phyloP scores from a whole-genome alignment of 1,284 basidiomycete genomes.

The Leccinum cinnamomeum region DNA sequence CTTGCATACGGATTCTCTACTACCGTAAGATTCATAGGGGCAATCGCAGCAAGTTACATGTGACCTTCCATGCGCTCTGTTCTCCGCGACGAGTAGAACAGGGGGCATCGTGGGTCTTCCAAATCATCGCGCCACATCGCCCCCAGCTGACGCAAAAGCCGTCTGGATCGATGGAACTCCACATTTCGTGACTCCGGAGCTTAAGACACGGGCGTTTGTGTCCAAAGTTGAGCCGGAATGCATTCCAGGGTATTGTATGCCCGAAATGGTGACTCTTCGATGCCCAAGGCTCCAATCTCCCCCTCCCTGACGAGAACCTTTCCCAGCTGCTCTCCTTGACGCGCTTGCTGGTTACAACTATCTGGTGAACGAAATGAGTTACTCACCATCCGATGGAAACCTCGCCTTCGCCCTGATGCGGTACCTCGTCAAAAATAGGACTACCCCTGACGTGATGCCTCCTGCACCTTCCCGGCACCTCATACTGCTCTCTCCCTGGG shows the following conservation, averaged over 20 bases:
- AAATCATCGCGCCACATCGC: slow-evolving; percentile 41
- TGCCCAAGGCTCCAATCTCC: slow-evolving; percentile 37
- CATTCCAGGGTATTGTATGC: slow-evolving; percentile 59
- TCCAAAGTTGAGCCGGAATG: slow-evolving; percentile 42
- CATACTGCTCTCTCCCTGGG: slow-evolving; percentile 47
- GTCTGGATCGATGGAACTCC: slow-evolving; percentile 53
- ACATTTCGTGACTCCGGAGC: slow-evolving; percentile 47
- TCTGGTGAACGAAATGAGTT: slow-evolving; percentile 42
- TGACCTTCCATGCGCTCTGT: slow-evolving; percentile 26
- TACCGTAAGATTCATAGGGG: slow-evolving; percentile 10
- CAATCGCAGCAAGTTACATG: slow-evolving; percentile 10
- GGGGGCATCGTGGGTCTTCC: slow-evolving; percentile 18
- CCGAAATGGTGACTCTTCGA: slow-evolving; percentile 37
- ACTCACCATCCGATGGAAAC: slow-evolving; percentile 49
- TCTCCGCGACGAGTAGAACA: slow-evolving; percentile 8
- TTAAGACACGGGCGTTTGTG: slow-evolving; percentile 44
- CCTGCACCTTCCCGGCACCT: slow-evolving; percentile 38
- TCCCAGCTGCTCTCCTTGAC: slow-evolving; percentile 56
- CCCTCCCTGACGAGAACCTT: slow-evolving; percentile 34
- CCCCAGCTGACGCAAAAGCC: slow-evolving; percentile 40
- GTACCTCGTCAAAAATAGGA: slow-evolving; percentile 38
- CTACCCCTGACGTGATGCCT: slow-evolving; percentile 28
- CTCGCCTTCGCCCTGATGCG: slow-evolving; percentile 47
- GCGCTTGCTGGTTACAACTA: slow-evolving; percentile 53
- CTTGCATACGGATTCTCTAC: slow-evolving; percentile 42